These are phyloP conservation scores for Nymphaea colorata DNA, from an alignment of 164 flowering plant genomes.

Conservation along the genomic window DNA sequence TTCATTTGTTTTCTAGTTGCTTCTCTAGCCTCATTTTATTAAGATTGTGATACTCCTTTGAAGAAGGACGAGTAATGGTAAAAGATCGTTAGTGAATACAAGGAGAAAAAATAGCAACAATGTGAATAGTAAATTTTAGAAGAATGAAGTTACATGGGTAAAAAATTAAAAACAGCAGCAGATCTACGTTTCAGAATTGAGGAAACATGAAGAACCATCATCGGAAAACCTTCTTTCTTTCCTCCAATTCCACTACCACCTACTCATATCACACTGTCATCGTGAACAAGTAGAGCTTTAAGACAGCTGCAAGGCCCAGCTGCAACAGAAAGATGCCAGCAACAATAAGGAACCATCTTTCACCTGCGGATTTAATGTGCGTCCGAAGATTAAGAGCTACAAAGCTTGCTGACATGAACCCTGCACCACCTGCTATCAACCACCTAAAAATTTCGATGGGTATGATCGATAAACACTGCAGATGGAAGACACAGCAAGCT, in stretches of 20 bases:
- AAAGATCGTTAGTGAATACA: too few species aligned
- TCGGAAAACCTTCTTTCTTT: not conserved
- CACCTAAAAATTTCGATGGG: conserved; percentile 80
- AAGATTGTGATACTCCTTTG: too few species aligned
- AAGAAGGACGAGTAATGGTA: too few species aligned
- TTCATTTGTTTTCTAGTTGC: too few species aligned
- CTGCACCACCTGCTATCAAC: conserved; percentile 89
- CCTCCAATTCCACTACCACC: not conserved
- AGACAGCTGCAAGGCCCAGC: conserved; percentile 66
- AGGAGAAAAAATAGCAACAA: too few species aligned
- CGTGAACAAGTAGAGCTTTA: conserved; percentile 86
- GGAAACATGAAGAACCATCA: not conserved
- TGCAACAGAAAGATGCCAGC: conserved; percentile 85
- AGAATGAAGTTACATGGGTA: too few species aligned
- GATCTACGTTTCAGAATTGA: too few species aligned
- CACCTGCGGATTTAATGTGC: conserved; percentile 86
- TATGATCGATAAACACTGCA: conserved; percentile 76
- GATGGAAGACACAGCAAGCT: conserved; percentile 2
- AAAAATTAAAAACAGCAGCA: too few species aligned
- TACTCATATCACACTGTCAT: conserved; percentile 32
- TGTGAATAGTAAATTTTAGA: too few species aligned
- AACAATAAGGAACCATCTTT: conserved; percentile 90
- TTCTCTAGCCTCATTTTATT: too few species aligned
- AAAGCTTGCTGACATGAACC: conserved; percentile 93
- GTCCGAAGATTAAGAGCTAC: conserved; percentile 84